Evolutionary conservation across 2,329 filamentous ascomycete species (phyloP).

Genomic region (Colletotrichum spinosum): DNA sequence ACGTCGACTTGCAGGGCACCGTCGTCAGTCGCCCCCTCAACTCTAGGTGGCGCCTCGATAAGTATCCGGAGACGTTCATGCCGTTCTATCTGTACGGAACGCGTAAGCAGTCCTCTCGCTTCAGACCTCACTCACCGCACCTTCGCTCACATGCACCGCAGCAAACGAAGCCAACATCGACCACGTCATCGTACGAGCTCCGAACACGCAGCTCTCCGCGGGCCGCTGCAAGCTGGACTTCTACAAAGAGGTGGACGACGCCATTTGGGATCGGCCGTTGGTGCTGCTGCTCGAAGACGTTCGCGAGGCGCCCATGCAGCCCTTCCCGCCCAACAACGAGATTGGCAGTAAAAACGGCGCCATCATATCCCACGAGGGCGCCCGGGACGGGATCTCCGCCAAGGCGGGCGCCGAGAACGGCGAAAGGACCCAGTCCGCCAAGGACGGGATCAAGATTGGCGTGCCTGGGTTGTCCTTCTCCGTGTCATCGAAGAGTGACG

Average conservation of each 20-base stretch:
- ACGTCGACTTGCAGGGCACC: constrained; percentile 39
- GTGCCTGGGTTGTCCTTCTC: no score
- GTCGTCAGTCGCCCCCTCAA: constrained; percentile 51
- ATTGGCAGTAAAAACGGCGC: constrained; percentile 43
- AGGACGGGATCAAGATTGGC: not conserved
- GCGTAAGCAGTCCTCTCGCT: constrained; percentile 23
- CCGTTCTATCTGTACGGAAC: constrained; percentile 59
- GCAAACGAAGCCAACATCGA: constrained; percentile 51
- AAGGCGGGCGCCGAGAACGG: not conserved
- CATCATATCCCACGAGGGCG: constrained; percentile 33
- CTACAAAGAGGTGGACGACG: constrained; percentile 28
- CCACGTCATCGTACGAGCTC: constrained; percentile 55
- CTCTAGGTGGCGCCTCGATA: constrained; percentile 45
- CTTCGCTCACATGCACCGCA: not conserved
- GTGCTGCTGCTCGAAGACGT: constrained; percentile 48
- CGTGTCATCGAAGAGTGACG: no score
- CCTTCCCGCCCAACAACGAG: constrained; percentile 45
- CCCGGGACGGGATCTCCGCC: not conserved
- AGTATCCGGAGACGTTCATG: constrained; percentile 51
- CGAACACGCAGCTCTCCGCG: constrained; percentile 53
- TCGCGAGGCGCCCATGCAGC: constrained; percentile 52
- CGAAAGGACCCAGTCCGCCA: not conserved
- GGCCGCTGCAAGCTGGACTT: constrained; percentile 40
- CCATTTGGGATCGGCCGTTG: constrained; percentile 28
- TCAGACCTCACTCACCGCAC: not conserved